Base-by-base conservation (phyloP, 148 eudicot genomes). In the Diospyros kaki region DNA sequence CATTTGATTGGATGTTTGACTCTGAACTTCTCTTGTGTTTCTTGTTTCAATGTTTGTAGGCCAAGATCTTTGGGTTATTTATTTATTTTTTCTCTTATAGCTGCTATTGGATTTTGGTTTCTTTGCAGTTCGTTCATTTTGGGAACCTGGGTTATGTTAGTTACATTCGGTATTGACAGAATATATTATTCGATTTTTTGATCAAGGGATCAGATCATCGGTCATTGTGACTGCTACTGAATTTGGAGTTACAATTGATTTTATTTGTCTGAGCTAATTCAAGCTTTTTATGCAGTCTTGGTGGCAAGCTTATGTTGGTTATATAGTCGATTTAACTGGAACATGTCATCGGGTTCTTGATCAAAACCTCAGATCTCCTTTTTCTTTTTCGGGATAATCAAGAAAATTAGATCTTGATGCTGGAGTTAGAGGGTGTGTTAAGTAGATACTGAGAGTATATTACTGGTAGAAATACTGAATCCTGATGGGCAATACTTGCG, bases 401-500 rank as follows among this genome's bases (percentile, higher is more conserved):
- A 40, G 3, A 18, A 38, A 51, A 40, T 69, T 71, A 70, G 80
- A 85, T 82, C 71, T 85, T 82, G 60, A 85, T 80, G 78, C 61
- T 66, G 53, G 46, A 38, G 53, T 17, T 56, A 55, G 72, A 56
- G 65, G 71, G 72, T 18, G 64, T 54, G 72, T 40, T 73, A 69
- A 63, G 69, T 43, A 73, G 71, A 44, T 69, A 59, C 74, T 77
- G 73, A 28, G 28, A 74, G 51, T 66, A 38, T 62, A 54, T 71
- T 65, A 52, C 39, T 51, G 55, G 5, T 52, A 69, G 28, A 28
- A 28, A 28, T 28, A 28, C 28, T 28, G 72, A 9, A 61, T 59
- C 39, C 39, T 38, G 78, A 88, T 88, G 91, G 91, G 91, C 18
- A 88, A 88, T 80, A 83, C 85, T 68, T 88, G 91, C 76, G 91